Evolutionary conservation across 106 monocot genomes (phyloP).

Genomic region (Chionographis japonica): DNA sequence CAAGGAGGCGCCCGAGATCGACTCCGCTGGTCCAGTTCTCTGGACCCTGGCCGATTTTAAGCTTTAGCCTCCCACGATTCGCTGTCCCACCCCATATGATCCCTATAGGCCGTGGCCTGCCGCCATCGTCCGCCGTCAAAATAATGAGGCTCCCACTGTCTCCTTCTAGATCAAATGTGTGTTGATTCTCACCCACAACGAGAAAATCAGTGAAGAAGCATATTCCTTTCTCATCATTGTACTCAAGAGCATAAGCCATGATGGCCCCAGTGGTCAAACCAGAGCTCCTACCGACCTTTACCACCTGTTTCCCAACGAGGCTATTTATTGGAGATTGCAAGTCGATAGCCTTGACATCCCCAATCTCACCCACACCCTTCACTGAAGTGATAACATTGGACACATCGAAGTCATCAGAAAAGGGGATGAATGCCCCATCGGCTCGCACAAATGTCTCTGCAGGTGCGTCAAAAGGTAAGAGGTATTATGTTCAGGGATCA

Average conservation of each 20-base stretch:
- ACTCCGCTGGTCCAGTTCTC: conserved; percentile 8
- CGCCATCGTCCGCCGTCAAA: conserved; percentile 51
- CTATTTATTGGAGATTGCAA: conserved; percentile 78
- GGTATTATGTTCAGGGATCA: conserved; percentile 29
- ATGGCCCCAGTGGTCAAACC: conserved; percentile 80
- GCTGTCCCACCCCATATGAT: conserved; percentile 71
- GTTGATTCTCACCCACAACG: conserved; percentile 87
- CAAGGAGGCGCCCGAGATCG: conserved; percentile 4
- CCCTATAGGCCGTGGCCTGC: conserved; percentile 74
- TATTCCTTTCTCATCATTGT: conserved; percentile 92
- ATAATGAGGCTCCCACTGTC: conserved; percentile 96
- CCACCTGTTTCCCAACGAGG: conserved; percentile 76
- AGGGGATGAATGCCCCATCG: conserved; percentile 96
- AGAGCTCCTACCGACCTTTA: conserved; percentile 91
- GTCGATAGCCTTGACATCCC: conserved; percentile 73
- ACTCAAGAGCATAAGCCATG: conserved; percentile 85
- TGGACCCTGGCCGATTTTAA: background rate
- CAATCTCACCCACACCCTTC: conserved; percentile 80
- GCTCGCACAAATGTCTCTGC: conserved; percentile 97
- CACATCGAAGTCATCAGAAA: conserved; percentile 77
- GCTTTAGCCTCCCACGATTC: conserved; percentile 1
- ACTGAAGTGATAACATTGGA: conserved; percentile 73
- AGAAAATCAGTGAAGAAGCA: conserved; percentile 96
- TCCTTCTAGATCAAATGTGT: conserved; percentile 96
- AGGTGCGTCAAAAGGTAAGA: conserved; percentile 29